phyloP scores from a whole-genome alignment of 1,139 yeast species.

The Candida neerlandica region DNA sequence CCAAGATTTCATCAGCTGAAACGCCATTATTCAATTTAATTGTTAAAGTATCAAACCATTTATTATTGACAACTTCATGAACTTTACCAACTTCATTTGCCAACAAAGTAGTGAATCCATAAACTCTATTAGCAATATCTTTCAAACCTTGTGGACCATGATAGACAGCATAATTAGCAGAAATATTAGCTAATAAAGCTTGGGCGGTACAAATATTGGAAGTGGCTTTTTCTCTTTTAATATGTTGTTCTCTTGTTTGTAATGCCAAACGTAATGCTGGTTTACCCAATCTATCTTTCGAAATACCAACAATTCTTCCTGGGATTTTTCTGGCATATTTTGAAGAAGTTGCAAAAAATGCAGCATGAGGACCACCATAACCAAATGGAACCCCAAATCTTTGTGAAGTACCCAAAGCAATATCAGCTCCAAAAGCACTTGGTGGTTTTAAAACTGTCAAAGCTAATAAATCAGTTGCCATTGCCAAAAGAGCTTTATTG shows the following conservation, averaged over 20 bases:
- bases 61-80: conserved; percentile 57
- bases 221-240: conserved; percentile 95
- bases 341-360: conserved; percentile 84
- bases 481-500: conserved; percentile 74
- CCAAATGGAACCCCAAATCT: conserved; percentile 98
- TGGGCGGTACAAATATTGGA: conserved; percentile 98
- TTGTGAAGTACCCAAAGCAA: conserved; percentile 90
- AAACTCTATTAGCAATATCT: conserved; percentile 76
- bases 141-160: conserved; percentile 93
- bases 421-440: conserved; percentile 83
- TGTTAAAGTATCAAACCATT: conserved; percentile 89
- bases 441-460: conserved; percentile 86
- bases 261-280: conserved; percentile 88
- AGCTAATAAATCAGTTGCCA: conserved; percentile 89
- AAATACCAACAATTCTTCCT: conserved; percentile 91
- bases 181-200: conserved; percentile 91
- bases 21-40: conserved; percentile 52
- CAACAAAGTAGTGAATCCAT: conserved; percentile 72
- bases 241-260: conserved; percentile 98
- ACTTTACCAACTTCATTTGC: conserved; percentile 55
- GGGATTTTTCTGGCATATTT: conserved; percentile 90
- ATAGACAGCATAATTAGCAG: conserved; percentile 94
- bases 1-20: conserved; percentile 57
- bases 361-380: conserved; percentile 99
- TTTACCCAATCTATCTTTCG: conserved; percentile 89